Conservation (phyloP, 805 yeast genomes). For the Lachancea dasiensis region DNA sequence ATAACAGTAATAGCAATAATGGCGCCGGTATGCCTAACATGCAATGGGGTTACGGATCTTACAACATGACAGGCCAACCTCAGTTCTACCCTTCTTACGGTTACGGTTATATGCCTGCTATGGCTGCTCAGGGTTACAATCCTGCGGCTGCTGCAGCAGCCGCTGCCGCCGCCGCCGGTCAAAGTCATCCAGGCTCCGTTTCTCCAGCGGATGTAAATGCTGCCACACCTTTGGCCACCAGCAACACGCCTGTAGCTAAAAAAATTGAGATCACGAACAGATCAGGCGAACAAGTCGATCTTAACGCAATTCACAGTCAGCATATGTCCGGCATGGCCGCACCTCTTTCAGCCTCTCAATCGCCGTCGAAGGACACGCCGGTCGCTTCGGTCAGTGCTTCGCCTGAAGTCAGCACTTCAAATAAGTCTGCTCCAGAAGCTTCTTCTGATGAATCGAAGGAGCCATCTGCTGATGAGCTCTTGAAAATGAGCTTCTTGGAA, state of each 20-base stretch:
- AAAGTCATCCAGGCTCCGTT: conserved; percentile 6
- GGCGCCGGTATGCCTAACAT: conserved; percentile 11
- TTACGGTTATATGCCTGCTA: conserved; percentile 9
- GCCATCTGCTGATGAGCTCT: conserved; percentile 17
- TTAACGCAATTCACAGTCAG: conserved; percentile 22
- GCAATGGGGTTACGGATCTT: conserved; percentile 28
- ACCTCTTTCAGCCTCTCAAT: conserved; percentile 1
- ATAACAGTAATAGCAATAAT: conserved; percentile 5
- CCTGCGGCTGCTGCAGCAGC: conserved; percentile 1
- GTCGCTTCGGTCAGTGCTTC: conserved; percentile 2
- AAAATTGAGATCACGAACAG: conserved; percentile 32
- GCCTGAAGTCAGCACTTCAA: conserved; percentile 1
- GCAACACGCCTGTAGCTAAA: conserved; percentile 15
- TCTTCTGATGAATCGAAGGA: conserved; percentile 8
- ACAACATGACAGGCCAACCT: conserved; percentile 16
- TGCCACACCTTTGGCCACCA: conserved; percentile 5
- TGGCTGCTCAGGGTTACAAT: conserved; percentile 9
- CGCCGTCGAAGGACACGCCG: conserved; percentile 7
- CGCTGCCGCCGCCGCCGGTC: conserved; percentile 1
- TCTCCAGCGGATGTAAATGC: conserved; percentile 5
- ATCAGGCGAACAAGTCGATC: conserved; percentile 29
- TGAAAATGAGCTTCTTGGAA: conserved; percentile 26
- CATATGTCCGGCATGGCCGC: conserved; percentile 8
- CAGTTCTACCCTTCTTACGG: conserved; percentile 9
- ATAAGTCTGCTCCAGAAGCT: conserved; percentile 6